Conservation (phyloP, 768 basidiomycete species). For the Auriscalpium microsporum region DNA sequence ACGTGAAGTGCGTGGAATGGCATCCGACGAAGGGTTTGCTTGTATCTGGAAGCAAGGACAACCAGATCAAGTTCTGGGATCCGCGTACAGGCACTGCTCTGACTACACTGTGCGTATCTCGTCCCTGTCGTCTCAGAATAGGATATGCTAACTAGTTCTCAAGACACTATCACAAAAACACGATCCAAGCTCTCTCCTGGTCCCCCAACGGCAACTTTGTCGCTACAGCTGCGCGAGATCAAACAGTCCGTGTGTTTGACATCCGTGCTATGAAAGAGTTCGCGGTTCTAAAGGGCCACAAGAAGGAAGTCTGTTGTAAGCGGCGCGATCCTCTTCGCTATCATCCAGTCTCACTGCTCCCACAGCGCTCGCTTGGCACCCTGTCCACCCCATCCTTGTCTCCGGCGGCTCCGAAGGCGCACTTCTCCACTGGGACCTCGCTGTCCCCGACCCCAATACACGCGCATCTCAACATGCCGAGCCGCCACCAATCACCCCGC, state of each 20-base stretch:
- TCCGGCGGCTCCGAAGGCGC: constrained; percentile 94
- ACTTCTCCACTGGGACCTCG: constrained; percentile 90
- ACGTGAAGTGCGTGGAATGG: constrained; percentile 98
- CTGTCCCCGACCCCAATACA: constrained; percentile 47
- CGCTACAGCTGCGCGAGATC: constrained; percentile 92
- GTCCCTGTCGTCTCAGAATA: not conserved
- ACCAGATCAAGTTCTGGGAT: constrained; percentile 99
- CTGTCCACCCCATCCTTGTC: constrained; percentile 83
- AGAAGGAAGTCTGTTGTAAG: constrained; percentile 96
- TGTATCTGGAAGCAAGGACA: constrained; percentile 94
- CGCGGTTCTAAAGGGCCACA: constrained; percentile 87
- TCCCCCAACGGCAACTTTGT: constrained; percentile 90
- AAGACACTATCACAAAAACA: constrained; percentile 96
- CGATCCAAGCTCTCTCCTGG: constrained; percentile 89
- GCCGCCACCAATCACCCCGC: constrained; percentile 40
- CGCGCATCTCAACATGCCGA: constrained; percentile 27
- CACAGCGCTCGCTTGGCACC: constrained; percentile 91
- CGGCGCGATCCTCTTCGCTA: not conserved
- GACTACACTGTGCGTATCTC: constrained; percentile 68
- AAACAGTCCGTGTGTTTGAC: constrained; percentile 92
- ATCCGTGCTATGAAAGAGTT: constrained; percentile 98
- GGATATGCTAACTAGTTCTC: not conserved
- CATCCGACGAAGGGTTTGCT: constrained; percentile 94
- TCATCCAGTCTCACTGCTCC: not conserved
- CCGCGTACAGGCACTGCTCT: constrained; percentile 86